Conservation (phyloP, 2,329 filamentous ascomycete species). For the Graphilbum fragrans region DNA sequence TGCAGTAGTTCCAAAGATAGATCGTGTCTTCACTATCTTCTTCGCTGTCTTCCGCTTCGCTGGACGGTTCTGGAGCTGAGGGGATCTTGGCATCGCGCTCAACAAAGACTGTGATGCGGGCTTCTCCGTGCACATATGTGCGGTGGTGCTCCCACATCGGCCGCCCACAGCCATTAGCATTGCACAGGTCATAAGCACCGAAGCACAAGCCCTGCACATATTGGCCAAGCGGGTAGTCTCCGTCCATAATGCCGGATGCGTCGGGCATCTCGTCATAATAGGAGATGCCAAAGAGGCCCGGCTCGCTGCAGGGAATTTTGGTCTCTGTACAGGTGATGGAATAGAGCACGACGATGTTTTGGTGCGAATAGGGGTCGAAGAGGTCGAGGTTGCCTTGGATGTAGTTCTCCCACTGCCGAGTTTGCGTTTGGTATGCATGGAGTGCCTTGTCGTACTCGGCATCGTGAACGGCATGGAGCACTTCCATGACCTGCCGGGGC, state of each 20-base stretch:
- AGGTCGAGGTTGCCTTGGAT: slow-evolving; percentile 78
- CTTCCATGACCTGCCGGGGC: slow-evolving; percentile 80
- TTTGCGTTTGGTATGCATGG: slow-evolving; percentile 89
- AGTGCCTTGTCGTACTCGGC: slow-evolving; percentile 93
- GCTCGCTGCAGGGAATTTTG: slow-evolving; percentile 85
- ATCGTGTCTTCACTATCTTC: slow-evolving; percentile 47
- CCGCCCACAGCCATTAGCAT: slow-evolving; percentile 73
- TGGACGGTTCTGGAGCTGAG: slow-evolving; percentile 46
- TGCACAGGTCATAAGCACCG: slow-evolving; percentile 64
- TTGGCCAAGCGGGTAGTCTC: slow-evolving; percentile 86
- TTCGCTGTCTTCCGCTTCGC: slow-evolving; percentile 14
- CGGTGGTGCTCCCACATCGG: slow-evolving; percentile 88
- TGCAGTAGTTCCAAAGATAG: slow-evolving; percentile 96
- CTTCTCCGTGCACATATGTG: slow-evolving; percentile 94
- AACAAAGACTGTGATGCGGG: slow-evolving; percentile 82
- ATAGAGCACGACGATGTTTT: slow-evolving; percentile 90
- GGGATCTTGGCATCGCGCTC: slow-evolving; percentile 46
- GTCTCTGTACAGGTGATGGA: slow-evolving; percentile 89
- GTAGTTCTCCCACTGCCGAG: slow-evolving; percentile 91
- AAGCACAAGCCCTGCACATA: slow-evolving; percentile 87
- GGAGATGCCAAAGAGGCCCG: slow-evolving; percentile 76
- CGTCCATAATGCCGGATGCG: slow-evolving; percentile 50
- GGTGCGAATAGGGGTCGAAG: slow-evolving; percentile 90
- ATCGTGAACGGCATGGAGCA: slow-evolving; percentile 87
- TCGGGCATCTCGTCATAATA: slow-evolving; percentile 88